These are phyloP conservation scores for Cystobasidium onofrii DNA, from an alignment of 768 basidiomycete species.

Conservation along the genomic window DNA sequence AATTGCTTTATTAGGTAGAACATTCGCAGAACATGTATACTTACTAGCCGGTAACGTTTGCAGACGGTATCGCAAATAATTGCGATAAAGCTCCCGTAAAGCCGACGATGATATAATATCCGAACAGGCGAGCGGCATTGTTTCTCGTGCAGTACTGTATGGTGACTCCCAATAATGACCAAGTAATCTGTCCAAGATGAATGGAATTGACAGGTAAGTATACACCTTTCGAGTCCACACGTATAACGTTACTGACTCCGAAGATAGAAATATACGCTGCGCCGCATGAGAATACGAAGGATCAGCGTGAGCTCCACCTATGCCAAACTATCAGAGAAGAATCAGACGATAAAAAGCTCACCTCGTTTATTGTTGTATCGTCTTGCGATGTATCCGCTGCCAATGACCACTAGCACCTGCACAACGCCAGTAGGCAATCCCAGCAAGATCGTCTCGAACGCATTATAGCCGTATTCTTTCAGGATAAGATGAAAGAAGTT, in stretches of 20 bases:
- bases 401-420: conserved; percentile 8
- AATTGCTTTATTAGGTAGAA: no score
- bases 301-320: no score
- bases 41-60: conserved; percentile 26
- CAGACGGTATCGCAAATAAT: conserved; percentile 13
- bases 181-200: not conserved
- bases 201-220: not conserved
- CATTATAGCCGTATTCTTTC: conserved; percentile 25
- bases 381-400: conserved; percentile 2
- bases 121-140: conserved; percentile 23
- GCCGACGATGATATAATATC: conserved; percentile 27
- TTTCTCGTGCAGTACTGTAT: conserved; percentile 24
- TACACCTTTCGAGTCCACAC: no score
- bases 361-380: not conserved
- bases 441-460: conserved; percentile 23
- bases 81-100: conserved; percentile 11
- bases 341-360: not conserved
- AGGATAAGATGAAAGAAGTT: conserved; percentile 25
- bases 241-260: not conserved
- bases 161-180: conserved; percentile 8
- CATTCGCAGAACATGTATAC: no score
- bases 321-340: no score
- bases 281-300: no score
- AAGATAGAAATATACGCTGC: not conserved
- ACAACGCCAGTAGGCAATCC: conserved; percentile 20